Percentiles rank a stretch among this genome's conserved stretches.
Evolutionary conservation across 805 yeast species (phyloP).

Genomic region (Nakazawaea populi): DNA sequence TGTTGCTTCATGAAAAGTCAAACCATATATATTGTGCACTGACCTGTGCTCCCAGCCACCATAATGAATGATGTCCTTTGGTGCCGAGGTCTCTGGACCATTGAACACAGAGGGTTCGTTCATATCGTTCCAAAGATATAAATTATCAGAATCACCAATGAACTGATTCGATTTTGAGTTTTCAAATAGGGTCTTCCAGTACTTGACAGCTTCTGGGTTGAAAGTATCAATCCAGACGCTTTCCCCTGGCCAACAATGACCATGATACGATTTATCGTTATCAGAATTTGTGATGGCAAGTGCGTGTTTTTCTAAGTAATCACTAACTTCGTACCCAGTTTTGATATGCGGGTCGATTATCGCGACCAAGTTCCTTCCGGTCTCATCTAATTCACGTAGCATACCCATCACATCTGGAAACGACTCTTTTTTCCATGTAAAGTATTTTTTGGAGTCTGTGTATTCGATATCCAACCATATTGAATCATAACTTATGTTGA

Average conservation of each 20-base stretch:
- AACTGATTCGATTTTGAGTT: slow-evolving; percentile 35
- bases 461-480: slow-evolving; percentile 96
- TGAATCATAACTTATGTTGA: slow-evolving; percentile 78
- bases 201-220: slow-evolving; percentile 50
- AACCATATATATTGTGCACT: slow-evolving; percentile 80
- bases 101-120: slow-evolving; percentile 93
- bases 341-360: slow-evolving; percentile 93
- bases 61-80: slow-evolving; percentile 71
- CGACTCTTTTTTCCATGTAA: slow-evolving; percentile 76
- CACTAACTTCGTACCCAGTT: slow-evolving; percentile 59
- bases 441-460: slow-evolving; percentile 79
- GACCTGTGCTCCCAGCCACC: slow-evolving; percentile 90
- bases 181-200: slow-evolving; percentile 55
- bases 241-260: slow-evolving; percentile 98
- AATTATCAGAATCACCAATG: slow-evolving; percentile 50
- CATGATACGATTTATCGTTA: slow-evolving; percentile 50
- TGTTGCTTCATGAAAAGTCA: slow-evolving; percentile 77
- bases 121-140: slow-evolving; percentile 97
- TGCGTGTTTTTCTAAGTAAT: slow-evolving; percentile 34
- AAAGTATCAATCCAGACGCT: slow-evolving; percentile 90
- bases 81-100: slow-evolving; percentile 92
- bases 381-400: slow-evolving; percentile 56
- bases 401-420: slow-evolving; percentile 74
- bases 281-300: slow-evolving; percentile 40
- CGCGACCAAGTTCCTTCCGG: slow-evolving; percentile 77